Evolutionary conservation across 305 asterid species (phyloP), one percentile per base, ranked within the genome.

Genomic region (Striga hermonthica): DNA sequence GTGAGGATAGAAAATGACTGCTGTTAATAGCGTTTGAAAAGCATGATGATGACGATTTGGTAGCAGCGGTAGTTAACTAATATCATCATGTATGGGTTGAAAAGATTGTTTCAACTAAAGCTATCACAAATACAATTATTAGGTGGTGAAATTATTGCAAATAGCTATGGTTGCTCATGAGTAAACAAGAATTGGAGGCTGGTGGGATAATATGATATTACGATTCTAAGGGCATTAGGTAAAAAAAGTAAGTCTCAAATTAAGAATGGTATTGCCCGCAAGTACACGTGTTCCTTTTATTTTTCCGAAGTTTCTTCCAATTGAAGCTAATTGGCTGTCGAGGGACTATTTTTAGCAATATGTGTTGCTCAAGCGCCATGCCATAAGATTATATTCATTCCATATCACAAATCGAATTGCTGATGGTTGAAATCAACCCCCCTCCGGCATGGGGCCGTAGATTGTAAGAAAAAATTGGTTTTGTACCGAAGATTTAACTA

Each of bases 71-170:
- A 41, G 68, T 54, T 64, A 70, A 59, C 53, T 61, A 58, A 13
- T 31, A 60, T 47, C 55, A 66, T 39, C 76, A 22, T 22, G 2
- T 22, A 22, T 22, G 31, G 4, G 22, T 59, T 38, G 87, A 78
- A 78, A 80, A 72, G 67, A 61, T 68, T 44, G 54, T 58, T 48
- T 73, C 79, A 84, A 78, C 86, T 49, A 65, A 63, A 54, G 5
- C 59, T 40, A 75, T 62, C 72, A 71, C 35, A 39, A 62, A 68
- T 22, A 22, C 31, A 22, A 22, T 22, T 22, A 70, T 14, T 71
- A 57, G 41, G 1, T 10, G 4, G 0, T 12, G 9, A 64, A 45
- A 54, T 65, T 50, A 65, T 53, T 56, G 5, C 64, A 67, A 55
- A 31, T 5, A 60, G 37, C 57, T 49, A 36, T 48, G 69, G 73